Evolutionary conservation across 495 filamentous ascomycete genomes (phyloP).

Genomic region (Xylaria longipes): DNA sequence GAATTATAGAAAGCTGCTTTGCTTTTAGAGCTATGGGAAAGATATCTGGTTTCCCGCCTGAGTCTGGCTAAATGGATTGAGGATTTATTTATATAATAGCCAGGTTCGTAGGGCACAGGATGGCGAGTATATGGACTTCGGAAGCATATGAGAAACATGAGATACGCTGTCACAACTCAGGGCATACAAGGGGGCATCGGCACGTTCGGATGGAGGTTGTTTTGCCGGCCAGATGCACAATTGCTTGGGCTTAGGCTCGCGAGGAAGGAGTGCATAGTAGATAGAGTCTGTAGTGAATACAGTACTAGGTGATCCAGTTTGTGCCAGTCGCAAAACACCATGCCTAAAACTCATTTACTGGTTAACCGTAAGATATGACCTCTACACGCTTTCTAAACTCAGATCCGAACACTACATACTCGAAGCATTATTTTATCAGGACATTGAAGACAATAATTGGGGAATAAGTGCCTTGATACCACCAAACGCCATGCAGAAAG

Average conservation of each 20-base stretch:
- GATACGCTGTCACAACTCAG: not conserved
- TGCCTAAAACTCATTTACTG: too few species aligned
- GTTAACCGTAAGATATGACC: too few species aligned
- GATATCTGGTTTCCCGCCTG: not conserved
- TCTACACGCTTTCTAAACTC: too few species aligned
- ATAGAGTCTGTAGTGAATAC: too few species aligned
- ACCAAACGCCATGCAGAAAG: too few species aligned
- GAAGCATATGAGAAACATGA: not conserved
- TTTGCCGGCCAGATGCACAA: not conserved
- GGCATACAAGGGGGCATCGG: not conserved
- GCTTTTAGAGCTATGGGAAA: not conserved
- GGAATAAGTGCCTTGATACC: too few species aligned
- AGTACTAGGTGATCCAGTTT: too few species aligned
- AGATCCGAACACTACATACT: too few species aligned
- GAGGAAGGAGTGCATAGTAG: not conserved
- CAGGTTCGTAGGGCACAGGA: not conserved
- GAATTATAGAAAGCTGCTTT: not conserved
- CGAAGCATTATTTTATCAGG: too few species aligned
- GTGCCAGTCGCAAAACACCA: too few species aligned
- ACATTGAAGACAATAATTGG: too few species aligned
- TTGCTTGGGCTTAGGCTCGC: not conserved
- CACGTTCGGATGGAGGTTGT: not conserved
- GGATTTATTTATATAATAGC: not conserved
- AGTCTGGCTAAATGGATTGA: not conserved
- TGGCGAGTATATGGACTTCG: not conserved